phyloP scores from a whole-genome alignment of 2,329 filamentous ascomycete species.

The Fusarium sp. region DNA sequence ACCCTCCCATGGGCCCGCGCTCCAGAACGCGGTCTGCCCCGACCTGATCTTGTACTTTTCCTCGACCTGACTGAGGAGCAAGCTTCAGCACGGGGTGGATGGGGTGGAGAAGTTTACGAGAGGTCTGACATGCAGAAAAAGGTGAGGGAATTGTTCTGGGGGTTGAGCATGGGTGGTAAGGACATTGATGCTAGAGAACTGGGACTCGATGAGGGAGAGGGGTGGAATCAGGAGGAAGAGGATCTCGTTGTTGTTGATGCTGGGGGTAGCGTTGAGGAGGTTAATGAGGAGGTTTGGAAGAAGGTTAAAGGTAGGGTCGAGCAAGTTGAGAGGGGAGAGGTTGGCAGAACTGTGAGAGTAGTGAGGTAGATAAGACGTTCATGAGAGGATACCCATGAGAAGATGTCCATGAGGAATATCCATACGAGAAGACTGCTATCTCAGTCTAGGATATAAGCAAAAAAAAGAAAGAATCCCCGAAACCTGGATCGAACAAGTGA shows the following conservation, averaged over 20 bases:
- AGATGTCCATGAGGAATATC: neutral
- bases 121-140: conserved; percentile 81
- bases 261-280: conserved; percentile 64
- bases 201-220: conserved; percentile 38
- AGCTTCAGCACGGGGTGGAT: conserved; percentile 83
- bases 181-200: conserved; percentile 47
- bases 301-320: conserved; percentile 60
- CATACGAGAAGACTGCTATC: neutral
- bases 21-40: conserved; percentile 86
- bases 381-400: neutral
- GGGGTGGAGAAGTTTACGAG: conserved; percentile 90
- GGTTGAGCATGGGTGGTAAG: conserved; percentile 60
- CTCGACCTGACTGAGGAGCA: conserved; percentile 81
- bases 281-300: conserved; percentile 66
- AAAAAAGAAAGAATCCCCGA: conserved; percentile 37
- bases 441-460: neutral
- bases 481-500: conserved; percentile 5
- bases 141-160: conserved; percentile 80
- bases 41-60: conserved; percentile 89
- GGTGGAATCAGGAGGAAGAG: conserved; percentile 62
- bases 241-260: conserved; percentile 67
- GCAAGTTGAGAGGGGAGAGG: conserved; percentile 61
- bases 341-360: conserved; percentile 58
- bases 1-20: conserved; percentile 82
- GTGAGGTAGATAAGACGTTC: conserved; percentile 28